These are phyloP conservation scores for Cystobasidiaceae sp. DNA, from an alignment of 1,284 basidiomycete species.

Conservation along the genomic window DNA sequence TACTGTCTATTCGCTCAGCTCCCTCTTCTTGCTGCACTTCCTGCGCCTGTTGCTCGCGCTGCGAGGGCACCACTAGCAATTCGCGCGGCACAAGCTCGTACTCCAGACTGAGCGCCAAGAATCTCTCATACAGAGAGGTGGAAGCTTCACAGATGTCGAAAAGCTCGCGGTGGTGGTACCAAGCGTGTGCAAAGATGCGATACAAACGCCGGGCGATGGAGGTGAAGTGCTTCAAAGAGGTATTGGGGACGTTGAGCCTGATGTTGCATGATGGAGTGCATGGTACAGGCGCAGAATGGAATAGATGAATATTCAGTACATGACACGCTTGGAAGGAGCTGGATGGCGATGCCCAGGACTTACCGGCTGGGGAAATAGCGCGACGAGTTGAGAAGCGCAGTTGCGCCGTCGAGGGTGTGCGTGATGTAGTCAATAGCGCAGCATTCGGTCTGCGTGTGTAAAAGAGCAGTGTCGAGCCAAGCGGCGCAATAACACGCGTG, in stretches of 20 bases:
- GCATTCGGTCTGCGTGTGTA: conserved; percentile 60
- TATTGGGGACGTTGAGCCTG: conserved; percentile 70
- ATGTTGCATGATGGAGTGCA: too few relatives aligned
- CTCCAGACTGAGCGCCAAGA: conserved; percentile 71
- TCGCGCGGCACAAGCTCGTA: conserved; percentile 77
- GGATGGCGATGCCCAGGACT: conserved; percentile 34
- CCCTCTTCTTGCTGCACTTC: not conserved
- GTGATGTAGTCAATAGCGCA: conserved; percentile 96
- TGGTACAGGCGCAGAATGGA: not conserved
- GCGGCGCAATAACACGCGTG: too few relatives aligned
- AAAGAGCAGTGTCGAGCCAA: too few relatives aligned
- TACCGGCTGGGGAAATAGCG: conserved; percentile 85
- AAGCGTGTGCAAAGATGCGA: conserved; percentile 79
- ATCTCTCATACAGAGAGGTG: conserved; percentile 83
- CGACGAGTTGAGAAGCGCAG: conserved; percentile 84
- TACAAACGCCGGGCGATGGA: conserved; percentile 81
- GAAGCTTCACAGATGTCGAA: conserved; percentile 84
- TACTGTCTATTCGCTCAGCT: not conserved
- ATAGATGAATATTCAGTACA: not conserved
- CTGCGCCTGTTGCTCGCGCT: not conserved
- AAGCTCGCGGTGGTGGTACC: conserved; percentile 63
- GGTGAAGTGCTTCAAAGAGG: conserved; percentile 79
- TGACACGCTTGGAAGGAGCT: not conserved
- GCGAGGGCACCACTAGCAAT: conserved; percentile 57
- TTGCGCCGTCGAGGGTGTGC: conserved; percentile 89